Evolutionary conservation across 148 eudicot species (phyloP).

Genomic region (Fagopyrum esculentum): DNA sequence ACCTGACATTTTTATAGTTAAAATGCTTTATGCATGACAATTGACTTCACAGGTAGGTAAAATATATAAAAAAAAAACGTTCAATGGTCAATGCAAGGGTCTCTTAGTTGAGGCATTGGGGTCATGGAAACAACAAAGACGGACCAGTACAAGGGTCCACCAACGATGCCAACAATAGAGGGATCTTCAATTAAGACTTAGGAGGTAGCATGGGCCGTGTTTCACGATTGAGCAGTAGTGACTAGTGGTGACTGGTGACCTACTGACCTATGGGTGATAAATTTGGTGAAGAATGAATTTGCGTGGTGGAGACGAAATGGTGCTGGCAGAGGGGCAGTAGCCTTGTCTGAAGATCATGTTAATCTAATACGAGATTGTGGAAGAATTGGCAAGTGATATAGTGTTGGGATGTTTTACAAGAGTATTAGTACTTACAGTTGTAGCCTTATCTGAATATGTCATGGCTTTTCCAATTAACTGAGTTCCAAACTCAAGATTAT

Average conservation of each 20-base stretch:
- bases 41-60: not conserved
- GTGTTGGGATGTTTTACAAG: not conserved
- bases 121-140: no score
- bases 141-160: no score
- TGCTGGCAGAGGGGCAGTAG: not conserved
- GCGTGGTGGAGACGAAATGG: not conserved
- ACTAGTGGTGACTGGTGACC: not conserved
- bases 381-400: not conserved
- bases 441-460: slow-evolving; percentile 71
- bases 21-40: not conserved
- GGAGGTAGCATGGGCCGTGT: not conserved
- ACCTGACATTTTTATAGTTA: not conserved
- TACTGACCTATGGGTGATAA: not conserved
- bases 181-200: no score
- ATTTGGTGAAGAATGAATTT: not conserved
- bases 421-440: slow-evolving; percentile 53
- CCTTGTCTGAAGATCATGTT: no score
- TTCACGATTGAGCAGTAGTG: not conserved
- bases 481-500: slow-evolving; percentile 87
- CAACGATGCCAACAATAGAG: no score
- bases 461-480: slow-evolving; percentile 63
- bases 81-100: no score
- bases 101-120: no score
- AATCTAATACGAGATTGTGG: no score
- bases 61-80: no score